Percentiles rank a stretch among this genome's conserved stretches.
Evolutionary conservation across 2,329 filamentous ascomycete genomes (phyloP).

Genomic region (Sporothrix sp.): DNA sequence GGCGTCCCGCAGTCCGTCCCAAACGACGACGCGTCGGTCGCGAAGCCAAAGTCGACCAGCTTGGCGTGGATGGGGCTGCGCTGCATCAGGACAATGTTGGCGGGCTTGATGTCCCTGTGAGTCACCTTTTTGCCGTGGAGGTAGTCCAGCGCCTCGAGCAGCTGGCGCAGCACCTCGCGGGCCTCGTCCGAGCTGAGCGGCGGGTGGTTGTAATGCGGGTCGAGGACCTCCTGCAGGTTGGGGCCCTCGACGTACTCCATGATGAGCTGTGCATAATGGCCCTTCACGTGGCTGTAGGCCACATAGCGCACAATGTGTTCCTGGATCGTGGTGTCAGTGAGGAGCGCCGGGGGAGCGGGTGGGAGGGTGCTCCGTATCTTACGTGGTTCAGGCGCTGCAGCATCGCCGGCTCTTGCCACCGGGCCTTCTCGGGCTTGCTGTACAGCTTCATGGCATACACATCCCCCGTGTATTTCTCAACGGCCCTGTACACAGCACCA

Average conservation of each 20-base stretch:
- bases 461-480: slow-evolving; percentile 2
- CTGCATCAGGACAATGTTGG: slow-evolving; percentile 8
- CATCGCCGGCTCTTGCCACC: slow-evolving; percentile 3
- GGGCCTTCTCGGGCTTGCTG: background rate
- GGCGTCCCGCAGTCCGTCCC: slow-evolving; percentile 2
- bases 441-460: slow-evolving; percentile 11
- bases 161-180: slow-evolving; percentile 5
- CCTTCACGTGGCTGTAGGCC: background rate
- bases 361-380: background rate
- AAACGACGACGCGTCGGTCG: slow-evolving; percentile 2
- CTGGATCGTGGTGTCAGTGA: background rate
- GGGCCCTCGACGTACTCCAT: slow-evolving; percentile 10
- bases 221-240: slow-evolving; percentile 1
- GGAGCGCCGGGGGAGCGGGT: background rate
- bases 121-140: slow-evolving; percentile 3
- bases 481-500: slow-evolving; percentile 4
- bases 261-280: slow-evolving; percentile 1
- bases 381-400: background rate
- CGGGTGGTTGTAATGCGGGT: background rate
- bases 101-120: slow-evolving; percentile 16
- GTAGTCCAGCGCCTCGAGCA: slow-evolving; percentile 9
- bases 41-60: slow-evolving; percentile 12
- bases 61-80: background rate
- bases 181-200: background rate
- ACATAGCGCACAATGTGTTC: slow-evolving; percentile 8